Evolutionary conservation across 2,329 filamentous ascomycete genomes (phyloP).

Genomic region (Arthrobotrys megalospora): DNA sequence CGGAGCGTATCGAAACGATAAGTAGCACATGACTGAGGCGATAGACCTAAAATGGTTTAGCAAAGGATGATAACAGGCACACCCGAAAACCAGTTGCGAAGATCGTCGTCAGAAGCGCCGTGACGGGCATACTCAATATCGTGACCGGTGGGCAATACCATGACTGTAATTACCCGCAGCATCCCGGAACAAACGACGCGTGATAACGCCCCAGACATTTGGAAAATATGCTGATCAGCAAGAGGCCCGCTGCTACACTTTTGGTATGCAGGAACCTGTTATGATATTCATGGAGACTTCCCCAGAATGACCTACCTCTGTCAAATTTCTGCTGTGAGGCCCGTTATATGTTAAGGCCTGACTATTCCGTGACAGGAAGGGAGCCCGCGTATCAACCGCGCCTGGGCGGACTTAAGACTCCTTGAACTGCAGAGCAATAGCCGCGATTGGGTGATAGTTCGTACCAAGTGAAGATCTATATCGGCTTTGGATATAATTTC

Average conservation of each 20-base stretch:
- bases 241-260: neutral
- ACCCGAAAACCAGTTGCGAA: neutral
- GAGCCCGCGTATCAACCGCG: neutral
- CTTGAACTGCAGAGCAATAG: neutral
- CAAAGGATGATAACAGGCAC: no score
- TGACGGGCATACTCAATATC: neutral
- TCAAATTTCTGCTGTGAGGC: neutral
- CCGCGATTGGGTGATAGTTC: conserved; percentile 3
- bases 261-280: neutral
- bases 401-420: neutral
- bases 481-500: neutral
- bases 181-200: no score
- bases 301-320: neutral
- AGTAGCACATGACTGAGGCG: neutral
- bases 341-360: neutral
- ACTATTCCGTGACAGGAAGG: neutral
- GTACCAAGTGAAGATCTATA: neutral
- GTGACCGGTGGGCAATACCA: no score
- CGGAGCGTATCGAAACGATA: neutral
- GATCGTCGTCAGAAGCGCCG: conserved; percentile 1
- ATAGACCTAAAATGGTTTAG: neutral
- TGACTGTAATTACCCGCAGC: neutral
- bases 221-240: neutral
- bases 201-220: no score
- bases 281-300: neutral